Conservation (phyloP, 148 eudicot genomes). For the Nepenthes mirabilis region DNA sequence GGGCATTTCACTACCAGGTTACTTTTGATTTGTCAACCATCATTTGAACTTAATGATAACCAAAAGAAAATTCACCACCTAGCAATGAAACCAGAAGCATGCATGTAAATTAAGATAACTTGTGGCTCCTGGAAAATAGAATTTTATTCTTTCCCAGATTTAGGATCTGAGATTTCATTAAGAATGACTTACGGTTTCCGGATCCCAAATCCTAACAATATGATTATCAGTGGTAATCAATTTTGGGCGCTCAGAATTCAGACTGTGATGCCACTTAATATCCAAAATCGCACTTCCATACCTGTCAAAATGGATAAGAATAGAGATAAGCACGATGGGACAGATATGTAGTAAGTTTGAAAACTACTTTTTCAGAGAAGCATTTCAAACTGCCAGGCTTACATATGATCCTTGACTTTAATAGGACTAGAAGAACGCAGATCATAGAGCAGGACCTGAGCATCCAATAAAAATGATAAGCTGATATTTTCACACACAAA, state of each 20-base stretch:
- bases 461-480: slow-evolving; percentile 10
- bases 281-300: slow-evolving; percentile 78
- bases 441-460: slow-evolving; percentile 81
- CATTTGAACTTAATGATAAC: too few species aligned
- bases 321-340: slow-evolving; percentile 3
- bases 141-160: too few species aligned
- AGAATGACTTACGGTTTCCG: slow-evolving; percentile 47
- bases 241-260: slow-evolving; percentile 57
- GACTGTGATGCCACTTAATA: slow-evolving; percentile 84
- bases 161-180: too few species aligned
- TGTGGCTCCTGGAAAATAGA: too few species aligned
- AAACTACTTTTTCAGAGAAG: background rate
- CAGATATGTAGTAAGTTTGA: background rate
- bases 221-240: slow-evolving; percentile 68
- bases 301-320: slow-evolving; percentile 27
- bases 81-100: too few species aligned
- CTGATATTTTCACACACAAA: background rate
- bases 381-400: slow-evolving; percentile 15
- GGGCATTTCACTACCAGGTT: too few species aligned
- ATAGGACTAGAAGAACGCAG: slow-evolving; percentile 79
- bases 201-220: slow-evolving; percentile 91
- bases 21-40: too few species aligned
- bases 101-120: too few species aligned
- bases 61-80: too few species aligned
- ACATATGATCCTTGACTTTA: slow-evolving; percentile 95